Base-by-base conservation (phyloP, 83 land plant genomes). In the Thuja plicata region DNA sequence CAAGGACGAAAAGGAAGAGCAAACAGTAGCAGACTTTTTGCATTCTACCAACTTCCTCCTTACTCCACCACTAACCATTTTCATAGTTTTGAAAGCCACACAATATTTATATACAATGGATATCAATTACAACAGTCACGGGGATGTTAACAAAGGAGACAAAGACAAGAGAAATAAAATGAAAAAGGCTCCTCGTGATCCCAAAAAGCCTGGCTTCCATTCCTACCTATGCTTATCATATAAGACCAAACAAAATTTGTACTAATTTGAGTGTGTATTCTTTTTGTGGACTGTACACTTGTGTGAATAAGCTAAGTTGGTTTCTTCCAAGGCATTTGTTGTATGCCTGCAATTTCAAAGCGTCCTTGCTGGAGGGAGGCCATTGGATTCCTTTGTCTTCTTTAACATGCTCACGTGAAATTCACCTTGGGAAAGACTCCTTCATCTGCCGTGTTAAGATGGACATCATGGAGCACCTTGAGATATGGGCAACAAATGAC, bases 41-140 rank as follows among this genome's bases (percentile, higher is more conserved):
- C 73, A 66, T 66, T 66, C 73, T 66, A 66, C 30, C 73, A 66
- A 32, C 73, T 66, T 66, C 73, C 73, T 66, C 73, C 73, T 66
- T 24, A 66, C 73, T 66, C 27, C 30, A 66, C 8, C 73, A 24
- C 73, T 24, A 6, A 3, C 71, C n/a, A 27, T 66, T 7, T 66
- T 8, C 10, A 66, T 66, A 66, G 30, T 8, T 66, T 66, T 27
- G 7, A 66, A 60, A 8, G 2, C 73, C n/a, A 24, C 30, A 66
- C 1, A 27, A 54, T 54, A 54, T 54, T 15, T 52, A 27, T 66
- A 66, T 66, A 66, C n/a, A 66, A 24, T 7, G 30, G 32, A 7
- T 66, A 66, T 24, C 24, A 60, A 4, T 24, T 21, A 48, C 10
- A 54, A 15, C n/a, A 66, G 73, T 66, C 73, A 66, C 73, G 73